Percentiles rank a stretch among this genome's conserved stretches.
These are phyloP conservation scores for Hypoxylon sp. DNA, from an alignment of 2,329 filamentous ascomycete genomes.

Conservation along the genomic window DNA sequence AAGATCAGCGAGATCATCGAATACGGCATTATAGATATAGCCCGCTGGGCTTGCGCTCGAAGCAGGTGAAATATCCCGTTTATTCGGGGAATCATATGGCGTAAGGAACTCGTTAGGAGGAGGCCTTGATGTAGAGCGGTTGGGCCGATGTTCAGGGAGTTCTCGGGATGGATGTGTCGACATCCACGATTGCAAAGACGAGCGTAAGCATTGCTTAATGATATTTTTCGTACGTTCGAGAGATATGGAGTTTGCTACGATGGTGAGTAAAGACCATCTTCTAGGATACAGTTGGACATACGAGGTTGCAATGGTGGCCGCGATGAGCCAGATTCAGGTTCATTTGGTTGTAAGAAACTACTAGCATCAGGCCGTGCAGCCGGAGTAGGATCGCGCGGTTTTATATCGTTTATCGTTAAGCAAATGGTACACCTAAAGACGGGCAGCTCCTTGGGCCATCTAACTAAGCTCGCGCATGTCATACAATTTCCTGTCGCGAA, in stretches of 20 bases:
- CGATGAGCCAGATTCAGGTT: constrained; percentile 28
- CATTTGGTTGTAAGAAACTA: constrained; percentile 26
- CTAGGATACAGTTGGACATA: constrained; percentile 31
- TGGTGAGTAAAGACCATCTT: constrained; percentile 22
- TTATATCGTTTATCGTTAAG: constrained; percentile 83
- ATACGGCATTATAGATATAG: constrained; percentile 43
- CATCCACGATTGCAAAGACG: constrained; percentile 48
- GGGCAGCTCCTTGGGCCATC: constrained; percentile 77
- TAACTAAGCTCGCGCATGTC: constrained; percentile 82
- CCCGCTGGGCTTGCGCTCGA: constrained; percentile 36
- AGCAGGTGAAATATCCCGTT: constrained; percentile 38
- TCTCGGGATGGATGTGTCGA: constrained; percentile 24
- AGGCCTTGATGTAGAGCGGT: constrained; percentile 28
- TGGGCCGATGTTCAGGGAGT: constrained; percentile 14
- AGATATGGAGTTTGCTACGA: constrained; percentile 56
- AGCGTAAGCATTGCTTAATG: constrained; percentile 50
- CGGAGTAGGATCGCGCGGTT: constrained; percentile 49
- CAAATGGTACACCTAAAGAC: constrained; percentile 87
- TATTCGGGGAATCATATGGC: constrained; percentile 26
- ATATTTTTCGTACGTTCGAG: constrained; percentile 67
- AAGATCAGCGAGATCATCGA: constrained; percentile 49
- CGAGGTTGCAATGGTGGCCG: constrained; percentile 32
- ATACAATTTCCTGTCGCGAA: constrained; percentile 79
- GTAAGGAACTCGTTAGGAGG: constrained; percentile 36
- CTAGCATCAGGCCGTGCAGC: constrained; percentile 31